Evolutionary conservation across 768 basidiomycete species (phyloP), one percentile per base, ranked within the genome.

Genomic region (Coprinopsis sp.): DNA sequence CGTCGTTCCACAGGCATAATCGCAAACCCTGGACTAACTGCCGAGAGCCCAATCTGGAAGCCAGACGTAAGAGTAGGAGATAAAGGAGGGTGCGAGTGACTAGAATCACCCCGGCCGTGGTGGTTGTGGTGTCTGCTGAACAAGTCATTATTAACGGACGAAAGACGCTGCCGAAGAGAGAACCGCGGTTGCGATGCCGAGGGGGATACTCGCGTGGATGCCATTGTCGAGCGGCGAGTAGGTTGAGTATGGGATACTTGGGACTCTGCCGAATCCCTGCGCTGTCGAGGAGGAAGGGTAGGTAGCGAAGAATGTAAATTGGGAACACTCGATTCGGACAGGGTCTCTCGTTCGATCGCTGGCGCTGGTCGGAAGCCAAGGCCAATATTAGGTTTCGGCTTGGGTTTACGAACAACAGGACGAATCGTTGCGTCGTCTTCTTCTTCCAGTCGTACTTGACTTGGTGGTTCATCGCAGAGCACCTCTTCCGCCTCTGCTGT

Each of bases 21-120:
- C n/a, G 74, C 70, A 54, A 88, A 89, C n/a, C 87, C 87, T 25
- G 87, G 87, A 55, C 83, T 85, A 45, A 83, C 66, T 13, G 87
- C 82, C 21, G 84, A 85, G 31, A 89, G 57, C 4, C 87, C 87
- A 52, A 89, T 87, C 54, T 82, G 81, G 65, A 89, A 81, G 6
- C 84, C 87, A 3, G 68, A 53, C 13, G 69, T 65, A 10, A 68
- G 60, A 21, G 65, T 63, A n/a, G 66, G 63, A 33, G 67, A 60
- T 8, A 56, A 42, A 14, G 51, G 43, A 19, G 50, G 46, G 58
- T 21, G 44, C 31, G 25, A 19, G 47, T 40, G 46, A 21, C 22
- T 42, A 16, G 16, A 16, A n/a, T n/a, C n/a, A n/a, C n/a, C 50
- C 40, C 27, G 27, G 46, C 37, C 45, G 43, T 22, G 47, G 31